A percentile compares a stretch with the other conserved stretches of the same genome.
Conservation (phyloP, 768 basidiomycete genomes). For the Polyporus arcularius region DNA sequence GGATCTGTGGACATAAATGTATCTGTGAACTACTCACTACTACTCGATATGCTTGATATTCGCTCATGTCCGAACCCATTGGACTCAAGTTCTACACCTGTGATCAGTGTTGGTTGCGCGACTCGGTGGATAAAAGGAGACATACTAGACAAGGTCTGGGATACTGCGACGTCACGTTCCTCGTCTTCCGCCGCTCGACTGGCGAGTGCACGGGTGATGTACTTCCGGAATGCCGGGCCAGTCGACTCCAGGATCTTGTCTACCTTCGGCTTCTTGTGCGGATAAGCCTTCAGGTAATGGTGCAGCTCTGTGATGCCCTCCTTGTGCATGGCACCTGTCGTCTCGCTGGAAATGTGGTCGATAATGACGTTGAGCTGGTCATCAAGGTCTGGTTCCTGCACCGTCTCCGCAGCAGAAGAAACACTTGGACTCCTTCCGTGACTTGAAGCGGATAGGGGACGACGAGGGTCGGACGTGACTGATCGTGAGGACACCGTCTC, state of each 20-base stretch:
- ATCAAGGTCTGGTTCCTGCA: constrained; percentile 86
- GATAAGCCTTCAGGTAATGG: constrained; percentile 89
- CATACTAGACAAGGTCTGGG: constrained; percentile 81
- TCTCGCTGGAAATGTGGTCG: constrained; percentile 85
- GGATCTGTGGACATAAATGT: neutral
- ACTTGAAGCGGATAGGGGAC: constrained; percentile 59
- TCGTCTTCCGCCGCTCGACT: constrained; percentile 87
- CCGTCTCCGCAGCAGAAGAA: constrained; percentile 59
- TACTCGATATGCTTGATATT: constrained; percentile 26
- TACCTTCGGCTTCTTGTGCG: constrained; percentile 77
- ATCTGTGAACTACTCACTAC: constrained; percentile 18
- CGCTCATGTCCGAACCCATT: constrained; percentile 49
- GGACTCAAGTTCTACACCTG: constrained; percentile 59
- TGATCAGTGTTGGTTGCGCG: neutral
- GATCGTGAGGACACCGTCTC: constrained; percentile 51
- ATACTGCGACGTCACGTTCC: constrained; percentile 77
- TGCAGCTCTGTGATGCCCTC: constrained; percentile 95
- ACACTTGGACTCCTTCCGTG: constrained; percentile 69
- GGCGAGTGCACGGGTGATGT: constrained; percentile 85
- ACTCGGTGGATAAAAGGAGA: constrained; percentile 8
- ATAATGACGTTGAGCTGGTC: constrained; percentile 81
- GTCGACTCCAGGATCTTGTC: constrained; percentile 90
- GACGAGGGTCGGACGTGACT: constrained; percentile 41
- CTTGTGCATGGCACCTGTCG: constrained; percentile 86
- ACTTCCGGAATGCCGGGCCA: constrained; percentile 87